Evolutionary conservation across 306 rosid species (phyloP).

Genomic region (Macrotyloma uniflorum): DNA sequence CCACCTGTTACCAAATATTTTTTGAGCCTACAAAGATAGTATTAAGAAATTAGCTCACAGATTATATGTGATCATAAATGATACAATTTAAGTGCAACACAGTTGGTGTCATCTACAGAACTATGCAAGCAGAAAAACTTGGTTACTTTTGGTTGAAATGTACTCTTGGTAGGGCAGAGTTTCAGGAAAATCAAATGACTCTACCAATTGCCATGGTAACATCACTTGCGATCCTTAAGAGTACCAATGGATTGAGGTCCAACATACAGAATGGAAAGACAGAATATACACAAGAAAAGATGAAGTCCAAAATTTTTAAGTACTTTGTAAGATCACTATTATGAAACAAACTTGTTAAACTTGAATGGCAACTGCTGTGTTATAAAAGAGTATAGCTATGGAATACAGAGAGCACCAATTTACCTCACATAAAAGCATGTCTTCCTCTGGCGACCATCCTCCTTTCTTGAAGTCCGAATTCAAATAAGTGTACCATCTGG

Average conservation of each 20-base stretch:
- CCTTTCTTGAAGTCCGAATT: conserved; percentile 99
- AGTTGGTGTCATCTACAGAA: neutral
- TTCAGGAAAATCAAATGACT: conserved; percentile 7
- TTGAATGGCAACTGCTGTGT: conserved; percentile 25
- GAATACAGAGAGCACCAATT: conserved; percentile 23
- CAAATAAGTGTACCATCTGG: conserved; percentile 98
- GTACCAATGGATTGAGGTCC: conserved; percentile 27
- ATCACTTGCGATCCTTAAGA: conserved; percentile 18
- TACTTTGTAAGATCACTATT: neutral
- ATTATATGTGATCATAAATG: neutral
- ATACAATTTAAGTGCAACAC: neutral
- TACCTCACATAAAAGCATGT: conserved; percentile 96
- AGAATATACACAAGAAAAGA: conserved; percentile 14
- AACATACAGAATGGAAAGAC: neutral
- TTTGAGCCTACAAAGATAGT: conserved; percentile 81
- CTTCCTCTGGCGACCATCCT: conserved; percentile 99
- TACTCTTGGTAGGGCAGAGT: conserved; percentile 6
- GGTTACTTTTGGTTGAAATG: conserved; percentile 22
- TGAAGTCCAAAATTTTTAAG: conserved; percentile 18
- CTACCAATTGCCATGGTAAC: conserved; percentile 17
- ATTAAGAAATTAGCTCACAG: conserved; percentile 34
- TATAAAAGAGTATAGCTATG: neutral
- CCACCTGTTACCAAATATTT: conserved; percentile 96
- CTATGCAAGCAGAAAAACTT: neutral
- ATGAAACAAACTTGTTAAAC: conserved; percentile 20